Percentiles rank a stretch among this genome's conserved stretches.
These are phyloP conservation scores for Clathrospora elynae DNA, from an alignment of 2,329 filamentous ascomycete species.

Conservation along the genomic window DNA sequence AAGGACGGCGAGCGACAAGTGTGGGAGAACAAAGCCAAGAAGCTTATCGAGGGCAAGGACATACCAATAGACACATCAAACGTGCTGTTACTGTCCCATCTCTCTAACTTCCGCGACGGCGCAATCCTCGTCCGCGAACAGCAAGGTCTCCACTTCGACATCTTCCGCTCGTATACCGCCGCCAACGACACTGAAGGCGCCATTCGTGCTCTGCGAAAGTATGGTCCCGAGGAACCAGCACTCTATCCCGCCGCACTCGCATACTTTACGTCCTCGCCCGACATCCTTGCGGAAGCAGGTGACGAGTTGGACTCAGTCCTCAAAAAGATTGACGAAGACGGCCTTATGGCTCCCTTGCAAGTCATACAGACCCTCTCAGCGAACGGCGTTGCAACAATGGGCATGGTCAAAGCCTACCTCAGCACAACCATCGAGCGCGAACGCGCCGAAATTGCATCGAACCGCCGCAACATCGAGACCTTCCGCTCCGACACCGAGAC, in stretches of 20 bases:
- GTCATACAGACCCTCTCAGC: constrained; percentile 88
- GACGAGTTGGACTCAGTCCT: constrained; percentile 81
- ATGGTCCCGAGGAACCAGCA: constrained; percentile 87
- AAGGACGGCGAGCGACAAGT: constrained; percentile 72
- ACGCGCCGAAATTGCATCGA: constrained; percentile 81
- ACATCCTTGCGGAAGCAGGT: constrained; percentile 83
- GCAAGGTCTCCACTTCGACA: constrained; percentile 88
- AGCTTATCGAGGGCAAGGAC: constrained; percentile 79
- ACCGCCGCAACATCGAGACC: constrained; percentile 78
- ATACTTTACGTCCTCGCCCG: constrained; percentile 86
- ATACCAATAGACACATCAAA: constrained; percentile 91
- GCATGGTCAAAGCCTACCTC: constrained; percentile 93
- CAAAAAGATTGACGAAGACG: constrained; percentile 84
- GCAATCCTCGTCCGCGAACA: constrained; percentile 93
- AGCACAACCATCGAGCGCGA: constrained; percentile 87
- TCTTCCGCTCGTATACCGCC: constrained; percentile 93
- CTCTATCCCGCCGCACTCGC: constrained; percentile 90
- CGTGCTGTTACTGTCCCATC: constrained; percentile 86
- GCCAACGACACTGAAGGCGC: constrained; percentile 90
- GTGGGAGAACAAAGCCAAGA: constrained; percentile 92
- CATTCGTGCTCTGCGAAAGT: constrained; percentile 87
- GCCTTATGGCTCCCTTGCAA: constrained; percentile 92
- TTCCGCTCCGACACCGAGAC: constrained; percentile 83
- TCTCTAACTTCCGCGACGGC: constrained; percentile 87
- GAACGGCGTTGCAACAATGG: constrained; percentile 90